A percentile compares a stretch with the other conserved stretches of the same genome.
phyloP scores from a whole-genome alignment of 768 basidiomycete genomes.

The Panaeolus cyanescens region DNA sequence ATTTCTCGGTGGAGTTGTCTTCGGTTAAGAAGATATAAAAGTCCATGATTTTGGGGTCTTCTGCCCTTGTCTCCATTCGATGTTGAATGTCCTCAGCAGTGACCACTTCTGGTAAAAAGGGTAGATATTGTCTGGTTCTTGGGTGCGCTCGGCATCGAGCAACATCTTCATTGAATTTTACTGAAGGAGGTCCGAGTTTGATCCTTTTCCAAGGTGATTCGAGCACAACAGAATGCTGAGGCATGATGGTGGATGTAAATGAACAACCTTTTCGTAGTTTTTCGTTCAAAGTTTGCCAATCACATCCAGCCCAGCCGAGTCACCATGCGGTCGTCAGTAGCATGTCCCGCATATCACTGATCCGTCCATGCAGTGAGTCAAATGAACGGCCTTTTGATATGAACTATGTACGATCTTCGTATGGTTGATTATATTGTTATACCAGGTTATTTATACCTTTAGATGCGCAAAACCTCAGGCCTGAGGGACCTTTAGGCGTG shows the following conservation, averaged over 20 bases:
- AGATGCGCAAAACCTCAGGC: no score
- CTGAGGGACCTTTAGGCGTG: no score
- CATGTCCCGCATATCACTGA: no score
- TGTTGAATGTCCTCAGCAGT: constrained; percentile 35
- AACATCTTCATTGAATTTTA: constrained; percentile 35
- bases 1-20: constrained; percentile 25
- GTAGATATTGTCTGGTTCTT: constrained; percentile 35
- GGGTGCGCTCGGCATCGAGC: constrained; percentile 40
- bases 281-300: no score
- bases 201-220: constrained; percentile 36
- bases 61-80: constrained; percentile 34
- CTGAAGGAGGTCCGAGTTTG: constrained; percentile 32
- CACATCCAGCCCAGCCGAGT: no score
- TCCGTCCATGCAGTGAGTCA: no score
- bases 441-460: no score
- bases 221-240: constrained; percentile 27
- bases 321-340: no score
- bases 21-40: constrained; percentile 36
- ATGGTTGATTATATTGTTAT: no score
- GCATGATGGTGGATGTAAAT: constrained; percentile 18
- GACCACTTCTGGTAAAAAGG: constrained; percentile 37
- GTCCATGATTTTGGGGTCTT: constrained; percentile 32
- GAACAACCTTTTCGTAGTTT: neutral
- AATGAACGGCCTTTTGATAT: no score
- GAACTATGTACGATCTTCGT: no score